Evolutionary conservation across 2,329 filamentous ascomycete species (phyloP).

Genomic region (Didymella pomorum): DNA sequence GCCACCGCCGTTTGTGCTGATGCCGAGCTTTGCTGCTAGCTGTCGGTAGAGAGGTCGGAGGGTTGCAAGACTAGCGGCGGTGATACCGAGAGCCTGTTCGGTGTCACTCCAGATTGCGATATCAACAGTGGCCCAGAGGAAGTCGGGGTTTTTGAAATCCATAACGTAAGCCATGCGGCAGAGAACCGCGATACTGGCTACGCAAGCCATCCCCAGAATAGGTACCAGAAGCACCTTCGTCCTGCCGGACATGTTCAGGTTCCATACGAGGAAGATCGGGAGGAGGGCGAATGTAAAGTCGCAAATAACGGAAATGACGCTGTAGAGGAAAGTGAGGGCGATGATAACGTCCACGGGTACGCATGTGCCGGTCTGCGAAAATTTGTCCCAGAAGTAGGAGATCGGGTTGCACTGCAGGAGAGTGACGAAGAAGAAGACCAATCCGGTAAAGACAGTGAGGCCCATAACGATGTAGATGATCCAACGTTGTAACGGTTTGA

Average conservation of each 20-base stretch:
- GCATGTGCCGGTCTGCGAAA: slow-evolving; percentile 52
- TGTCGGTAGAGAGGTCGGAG: slow-evolving; percentile 47
- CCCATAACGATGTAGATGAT: slow-evolving; percentile 52
- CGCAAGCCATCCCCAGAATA: slow-evolving; percentile 60
- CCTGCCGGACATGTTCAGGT: slow-evolving; percentile 58
- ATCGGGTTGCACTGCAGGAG: slow-evolving; percentile 61
- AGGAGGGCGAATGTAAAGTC: slow-evolving; percentile 61
- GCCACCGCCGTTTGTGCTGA: slow-evolving; percentile 26
- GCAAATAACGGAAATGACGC: slow-evolving; percentile 55
- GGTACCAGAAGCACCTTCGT: slow-evolving; percentile 58
- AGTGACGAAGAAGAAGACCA: slow-evolving; percentile 57
- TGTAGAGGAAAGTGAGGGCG: slow-evolving; percentile 57
- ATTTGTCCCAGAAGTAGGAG: slow-evolving; percentile 59
- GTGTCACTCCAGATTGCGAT: slow-evolving; percentile 50
- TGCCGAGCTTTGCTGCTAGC: slow-evolving; percentile 33
- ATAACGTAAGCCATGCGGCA: slow-evolving; percentile 48
- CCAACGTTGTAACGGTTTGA: slow-evolving; percentile 38
- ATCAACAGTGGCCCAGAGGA: slow-evolving; percentile 48
- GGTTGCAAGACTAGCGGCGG: slow-evolving; percentile 48
- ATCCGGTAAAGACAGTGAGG: slow-evolving; percentile 47
- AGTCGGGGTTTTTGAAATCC: slow-evolving; percentile 47
- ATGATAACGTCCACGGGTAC: slow-evolving; percentile 53
- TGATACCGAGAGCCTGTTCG: slow-evolving; percentile 50
- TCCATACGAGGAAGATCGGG: slow-evolving; percentile 61
- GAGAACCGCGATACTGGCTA: slow-evolving; percentile 52